phyloP scores from a whole-genome alignment of 163 green algal species.

The Scenedesmus sp. region DNA sequence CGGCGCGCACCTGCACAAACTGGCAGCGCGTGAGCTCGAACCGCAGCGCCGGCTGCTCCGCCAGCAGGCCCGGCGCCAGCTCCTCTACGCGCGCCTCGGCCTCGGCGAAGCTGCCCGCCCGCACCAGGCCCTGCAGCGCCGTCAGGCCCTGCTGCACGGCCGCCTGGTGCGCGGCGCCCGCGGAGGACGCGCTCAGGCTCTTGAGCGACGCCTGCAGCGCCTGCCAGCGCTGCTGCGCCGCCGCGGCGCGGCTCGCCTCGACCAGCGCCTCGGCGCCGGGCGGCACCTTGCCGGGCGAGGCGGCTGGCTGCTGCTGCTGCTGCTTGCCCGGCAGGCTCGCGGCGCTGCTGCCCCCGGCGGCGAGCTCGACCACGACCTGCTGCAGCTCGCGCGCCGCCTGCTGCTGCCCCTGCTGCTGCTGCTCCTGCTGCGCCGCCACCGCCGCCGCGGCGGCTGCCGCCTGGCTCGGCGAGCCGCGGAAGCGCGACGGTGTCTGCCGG shows the following conservation, averaged over 20 bases:
- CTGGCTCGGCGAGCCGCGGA: not conserved
- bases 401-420: constrained; percentile 12
- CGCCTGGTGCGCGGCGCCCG: not conserved
- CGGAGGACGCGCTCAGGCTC: not conserved
- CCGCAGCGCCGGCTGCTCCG: constrained; percentile 34
- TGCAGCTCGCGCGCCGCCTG: constrained; percentile 16
- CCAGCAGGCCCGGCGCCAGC: constrained; percentile 42
- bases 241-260: not conserved
- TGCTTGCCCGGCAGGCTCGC: not conserved
- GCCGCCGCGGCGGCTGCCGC: not conserved
- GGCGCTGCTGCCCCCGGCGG: constrained; percentile 5
- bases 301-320: not conserved
- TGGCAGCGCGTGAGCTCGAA: constrained; percentile 54
- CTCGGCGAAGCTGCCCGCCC: constrained; percentile 35
- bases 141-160: constrained; percentile 11
- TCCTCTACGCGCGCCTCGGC: constrained; percentile 28
- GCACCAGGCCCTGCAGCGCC: constrained; percentile 8
- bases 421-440: constrained; percentile 17
- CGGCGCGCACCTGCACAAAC: constrained; percentile 31
- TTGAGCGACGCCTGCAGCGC: constrained; percentile 35
- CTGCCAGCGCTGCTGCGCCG: constrained; percentile 18
- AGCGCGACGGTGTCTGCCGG: constrained; percentile 20
- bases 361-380: not conserved
- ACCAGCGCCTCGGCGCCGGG: no score
- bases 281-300: no score